Evolutionary conservation across 2,329 filamentous ascomycete genomes (phyloP), one percentile per base, ranked within the genome.

Genomic region (Trichophyton mentagrophytes): DNA sequence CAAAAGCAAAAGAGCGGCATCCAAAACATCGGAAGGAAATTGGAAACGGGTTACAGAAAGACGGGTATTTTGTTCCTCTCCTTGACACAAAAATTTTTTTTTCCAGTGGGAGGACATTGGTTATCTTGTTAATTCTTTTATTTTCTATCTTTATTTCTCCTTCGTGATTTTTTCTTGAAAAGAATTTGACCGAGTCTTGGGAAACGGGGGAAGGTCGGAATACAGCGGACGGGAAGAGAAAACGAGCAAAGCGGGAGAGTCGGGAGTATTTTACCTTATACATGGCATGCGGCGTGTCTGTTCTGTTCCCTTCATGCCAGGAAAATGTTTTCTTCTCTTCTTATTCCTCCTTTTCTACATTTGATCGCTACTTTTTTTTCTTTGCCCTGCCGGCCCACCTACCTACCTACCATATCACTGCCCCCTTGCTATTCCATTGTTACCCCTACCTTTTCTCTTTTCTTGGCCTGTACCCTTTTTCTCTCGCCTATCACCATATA

Each of bases 381-480:
- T 46, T 46, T 46, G 44, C 17, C n/a, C 11, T 47, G 20, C 44
- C 9, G n/a, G 49, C 33, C 49, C 22, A 13, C 77, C 73, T 30
- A 44, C 40, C n/a, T 17, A 44, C 40, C 38, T n/a, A 17, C 17
- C 5, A n/a, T 44, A 44, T 17, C 40, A n/a, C n/a, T 6, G 6
- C 40, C 33, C 74, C 71, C 57, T 67, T 70, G 47, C 53, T 27
- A 57, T 44, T 22, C 38, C 13, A 30, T 40, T 22, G 11, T 49
- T 57, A 27, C 58, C n/a, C 40, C 40, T 17, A n/a, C n/a, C n/a
- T 56, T 38, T 59, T 9, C 33, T 38, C 9, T 38, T 56, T 73
- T 73, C 64, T 64, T 65, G 67, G 64, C 66, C 67, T 49, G 46
- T 36, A 56, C 47, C 65, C 66, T 67, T 66, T 66, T 67, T 67